These are phyloP conservation scores for Nakaseomyces glabratus DNA, from an alignment of 1,139 yeast species.

Conservation along the genomic window DNA sequence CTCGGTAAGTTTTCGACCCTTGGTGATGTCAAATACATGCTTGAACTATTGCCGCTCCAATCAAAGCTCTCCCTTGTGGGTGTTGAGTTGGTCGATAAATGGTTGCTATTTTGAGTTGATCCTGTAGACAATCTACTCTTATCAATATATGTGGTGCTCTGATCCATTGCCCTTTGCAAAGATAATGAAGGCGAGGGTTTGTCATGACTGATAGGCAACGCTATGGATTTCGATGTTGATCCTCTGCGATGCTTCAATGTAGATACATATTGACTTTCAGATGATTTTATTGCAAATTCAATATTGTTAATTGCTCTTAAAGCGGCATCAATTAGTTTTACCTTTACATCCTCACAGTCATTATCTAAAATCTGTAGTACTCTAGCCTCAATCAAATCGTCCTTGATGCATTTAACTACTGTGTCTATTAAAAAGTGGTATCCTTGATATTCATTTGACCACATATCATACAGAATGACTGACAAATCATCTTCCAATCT, in stretches of 20 bases:
- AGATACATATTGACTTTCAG: conserved; percentile 4
- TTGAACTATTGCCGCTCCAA: background rate
- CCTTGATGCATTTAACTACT: conserved; percentile 12
- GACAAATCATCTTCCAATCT: conserved; percentile 15
- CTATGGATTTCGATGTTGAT: conserved; percentile 1
- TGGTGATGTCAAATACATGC: background rate
- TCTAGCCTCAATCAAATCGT: conserved; percentile 14
- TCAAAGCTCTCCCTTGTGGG: background rate
- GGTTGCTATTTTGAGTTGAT: background rate
- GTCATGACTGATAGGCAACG: conserved; percentile 2
- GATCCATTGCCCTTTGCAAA: background rate
- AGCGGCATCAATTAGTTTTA: conserved; percentile 3
- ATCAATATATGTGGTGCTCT: background rate
- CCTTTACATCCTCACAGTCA: conserved; percentile 1
- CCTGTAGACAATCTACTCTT: background rate
- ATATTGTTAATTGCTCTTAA: conserved; percentile 2
- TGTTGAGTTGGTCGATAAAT: conserved; percentile 1
- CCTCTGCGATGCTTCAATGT: conserved; percentile 1
- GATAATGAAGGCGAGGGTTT: no score
- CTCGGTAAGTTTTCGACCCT: background rate
- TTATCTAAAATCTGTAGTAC: conserved; percentile 8
- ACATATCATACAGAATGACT: conserved; percentile 16
- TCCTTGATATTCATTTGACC: conserved; percentile 16
- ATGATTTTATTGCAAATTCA: conserved; percentile 3
- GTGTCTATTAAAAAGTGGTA: conserved; percentile 16